Evolutionary conservation across 2,329 filamentous ascomycete species (phyloP).

Genomic region (Elsinoe fawcettii): DNA sequence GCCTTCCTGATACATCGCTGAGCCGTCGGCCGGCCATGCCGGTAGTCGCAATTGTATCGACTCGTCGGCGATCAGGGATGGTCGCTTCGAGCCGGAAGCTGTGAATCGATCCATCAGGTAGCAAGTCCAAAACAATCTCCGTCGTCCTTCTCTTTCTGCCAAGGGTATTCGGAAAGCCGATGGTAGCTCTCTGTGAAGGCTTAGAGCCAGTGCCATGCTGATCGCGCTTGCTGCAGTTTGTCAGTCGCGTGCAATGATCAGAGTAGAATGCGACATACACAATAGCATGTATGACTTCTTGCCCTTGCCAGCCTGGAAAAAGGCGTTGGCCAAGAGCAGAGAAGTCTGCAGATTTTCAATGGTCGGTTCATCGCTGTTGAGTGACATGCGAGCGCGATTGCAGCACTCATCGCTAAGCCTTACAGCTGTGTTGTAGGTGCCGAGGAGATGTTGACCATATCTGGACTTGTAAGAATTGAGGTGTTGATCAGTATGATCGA

Average conservation of each 20-base stretch:
- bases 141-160: constrained; percentile 65
- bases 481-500: constrained; percentile 30
- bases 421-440: constrained; percentile 59
- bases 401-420: constrained; percentile 66
- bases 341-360: constrained; percentile 70
- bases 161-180: constrained; percentile 53
- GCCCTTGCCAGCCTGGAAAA: constrained; percentile 67
- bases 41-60: constrained; percentile 68
- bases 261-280: constrained; percentile 41
- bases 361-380: constrained; percentile 74
- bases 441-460: constrained; percentile 58
- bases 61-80: constrained; percentile 71
- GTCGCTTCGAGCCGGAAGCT: constrained; percentile 71
- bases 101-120: constrained; percentile 81
- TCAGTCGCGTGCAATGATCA: constrained; percentile 29
- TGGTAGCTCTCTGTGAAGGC: constrained; percentile 70
- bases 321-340: constrained; percentile 66
- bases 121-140: constrained; percentile 82
- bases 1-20: constrained; percentile 59
- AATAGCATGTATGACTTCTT: constrained; percentile 84
- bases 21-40: constrained; percentile 59
- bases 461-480: constrained; percentile 50
- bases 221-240: constrained; percentile 56
- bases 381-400: constrained; percentile 56
- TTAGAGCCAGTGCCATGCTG: constrained; percentile 75